A percentile compares a stretch with the other conserved stretches of the same genome.
Conservation (phyloP, 805 yeast species). For the Metschnikowia cubensis region DNA sequence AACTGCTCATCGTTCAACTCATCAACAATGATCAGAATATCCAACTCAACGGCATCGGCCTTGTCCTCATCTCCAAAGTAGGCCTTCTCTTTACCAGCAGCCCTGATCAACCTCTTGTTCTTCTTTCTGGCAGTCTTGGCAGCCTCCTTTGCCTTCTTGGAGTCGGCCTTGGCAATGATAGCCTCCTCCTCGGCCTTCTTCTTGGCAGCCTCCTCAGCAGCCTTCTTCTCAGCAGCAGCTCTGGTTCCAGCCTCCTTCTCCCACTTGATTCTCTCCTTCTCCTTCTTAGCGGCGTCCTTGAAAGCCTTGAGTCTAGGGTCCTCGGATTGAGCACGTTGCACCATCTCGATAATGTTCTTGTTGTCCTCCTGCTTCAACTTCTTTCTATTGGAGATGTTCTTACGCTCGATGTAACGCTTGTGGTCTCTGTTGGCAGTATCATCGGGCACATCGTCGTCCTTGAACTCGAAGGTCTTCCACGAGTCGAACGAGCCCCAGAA, state of each 20-base stretch:
- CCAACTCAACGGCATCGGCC: conserved; percentile 68
- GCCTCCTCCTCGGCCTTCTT: conserved; percentile 73
- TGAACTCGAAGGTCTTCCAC: conserved; percentile 96
- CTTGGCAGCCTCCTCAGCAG: conserved; percentile 72
- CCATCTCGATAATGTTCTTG: conserved; percentile 78
- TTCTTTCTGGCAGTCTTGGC: conserved; percentile 98
- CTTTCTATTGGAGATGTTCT: conserved; percentile 93
- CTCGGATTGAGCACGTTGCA: conserved; percentile 81
- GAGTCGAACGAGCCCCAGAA: conserved; percentile 95
- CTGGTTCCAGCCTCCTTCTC: conserved; percentile 97
- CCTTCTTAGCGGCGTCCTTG: conserved; percentile 92
- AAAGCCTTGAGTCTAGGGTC: conserved; percentile 94
- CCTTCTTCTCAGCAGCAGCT: conserved; percentile 91
- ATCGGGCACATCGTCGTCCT: conserved; percentile 99
- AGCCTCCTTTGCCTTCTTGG: conserved; percentile 85
- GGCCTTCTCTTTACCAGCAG: conserved; percentile 72
- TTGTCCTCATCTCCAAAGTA: conserved; percentile 79
- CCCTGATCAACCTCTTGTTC: conserved; percentile 85
- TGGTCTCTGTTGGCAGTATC: conserved; percentile 99
- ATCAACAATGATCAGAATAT: conserved; percentile 75
- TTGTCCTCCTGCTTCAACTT: conserved; percentile 97
- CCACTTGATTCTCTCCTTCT: conserved; percentile 94
- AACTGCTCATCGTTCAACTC: conserved; percentile 75
- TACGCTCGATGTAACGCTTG: conserved; percentile 97
- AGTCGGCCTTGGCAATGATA: conserved; percentile 46